A percentile compares a stretch with the other conserved stretches of the same genome.
phyloP scores from a whole-genome alignment of 83 land plant genomes.

The Larix sibirica region DNA sequence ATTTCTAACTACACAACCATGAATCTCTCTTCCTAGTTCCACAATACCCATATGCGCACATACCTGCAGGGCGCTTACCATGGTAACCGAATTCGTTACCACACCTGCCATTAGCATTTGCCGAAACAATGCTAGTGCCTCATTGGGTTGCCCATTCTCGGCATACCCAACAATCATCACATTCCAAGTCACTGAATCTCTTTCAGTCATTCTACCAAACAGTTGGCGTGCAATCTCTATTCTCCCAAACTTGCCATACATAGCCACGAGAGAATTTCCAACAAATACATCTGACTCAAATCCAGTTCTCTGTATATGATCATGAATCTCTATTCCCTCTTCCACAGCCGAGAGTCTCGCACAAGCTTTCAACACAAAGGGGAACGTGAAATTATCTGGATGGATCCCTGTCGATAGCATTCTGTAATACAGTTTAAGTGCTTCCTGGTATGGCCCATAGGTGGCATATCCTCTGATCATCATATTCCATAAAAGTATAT shows the following conservation, averaged over 20 bases:
- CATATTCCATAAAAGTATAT: too few species aligned
- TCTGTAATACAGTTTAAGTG: too few species aligned
- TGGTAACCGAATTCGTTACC: slow-evolving; percentile 25
- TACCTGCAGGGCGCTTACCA: slow-evolving; percentile 31
- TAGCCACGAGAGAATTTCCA: slow-evolving; percentile 13
- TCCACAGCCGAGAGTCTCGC: too few species aligned
- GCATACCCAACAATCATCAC: slow-evolving; percentile 12
- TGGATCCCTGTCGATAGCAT: too few species aligned
- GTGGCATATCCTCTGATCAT: too few species aligned
- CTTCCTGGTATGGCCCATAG: too few species aligned
- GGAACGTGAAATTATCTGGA: too few species aligned
- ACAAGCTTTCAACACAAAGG: too few species aligned
- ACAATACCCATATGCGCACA: slow-evolving; percentile 46
- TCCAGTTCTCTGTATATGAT: slow-evolving; percentile 2
- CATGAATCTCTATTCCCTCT: slow-evolving; percentile 20
- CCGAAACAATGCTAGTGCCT: background rate
- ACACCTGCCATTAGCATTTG: background rate
- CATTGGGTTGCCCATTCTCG: slow-evolving; percentile 1
- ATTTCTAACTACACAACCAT: too few species aligned
- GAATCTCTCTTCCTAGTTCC: slow-evolving; percentile 45
- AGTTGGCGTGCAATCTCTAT: background rate
- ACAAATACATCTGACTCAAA: slow-evolving; percentile 21
- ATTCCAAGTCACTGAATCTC: slow-evolving; percentile 16
- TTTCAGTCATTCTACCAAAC: slow-evolving; percentile 14
- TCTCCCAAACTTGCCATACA: slow-evolving; percentile 17